Base-by-base conservation (phyloP, 768 basidiomycete genomes). In the Hortiboletus campestris region DNA sequence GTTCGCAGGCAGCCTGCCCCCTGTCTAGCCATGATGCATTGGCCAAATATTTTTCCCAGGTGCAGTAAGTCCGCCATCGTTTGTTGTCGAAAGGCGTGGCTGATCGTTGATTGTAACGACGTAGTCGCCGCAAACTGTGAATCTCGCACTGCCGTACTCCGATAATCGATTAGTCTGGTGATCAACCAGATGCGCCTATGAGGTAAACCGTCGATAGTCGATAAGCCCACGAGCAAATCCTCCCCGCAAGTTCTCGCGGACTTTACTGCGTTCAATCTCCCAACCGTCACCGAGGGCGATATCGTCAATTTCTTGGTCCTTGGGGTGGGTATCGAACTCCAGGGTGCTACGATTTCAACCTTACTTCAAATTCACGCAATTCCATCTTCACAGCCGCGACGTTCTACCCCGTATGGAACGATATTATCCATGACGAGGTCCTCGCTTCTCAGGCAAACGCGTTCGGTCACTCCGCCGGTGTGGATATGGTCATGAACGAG, bases 341-440 rank as follows among this genome's bases (percentile, higher is more conserved):
- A 85, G 60, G 82, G 84, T 1, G 73, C 85, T 3, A 95, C 64
- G 94, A 96, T 71, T 97, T 89, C 73, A 91, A 93, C 69, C 70
- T 87, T 39, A 86, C 83, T 8, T 79, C 85, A 3, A 84, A 86
- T 47, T 66, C 80, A 14, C 83, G 88, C 49, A 86, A 84, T 63
- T 71, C 62, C 46, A 66, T 91, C 31, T 94, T 87, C 74, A 83
- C 83, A 17, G 78, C 75, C 3, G 94, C 90, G 2, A 84, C 82
- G 1, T 94, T 85, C 75, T 93, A 92, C 68, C 91, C 94, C 0
- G 76, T 88, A 46, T 97, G 94, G 95, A 85, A 80, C 49, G 88
- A 84, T 17, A 94, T 98, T 63, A 76, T 93, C 45, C 95, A 95
- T 0, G 63, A 79, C 22, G 87, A 91, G 62, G 64, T 97, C 7